Evolutionary conservation across 371 early-diverging fungal genomes (phyloP).

Genomic region (Lichtheimia hyalospora): DNA sequence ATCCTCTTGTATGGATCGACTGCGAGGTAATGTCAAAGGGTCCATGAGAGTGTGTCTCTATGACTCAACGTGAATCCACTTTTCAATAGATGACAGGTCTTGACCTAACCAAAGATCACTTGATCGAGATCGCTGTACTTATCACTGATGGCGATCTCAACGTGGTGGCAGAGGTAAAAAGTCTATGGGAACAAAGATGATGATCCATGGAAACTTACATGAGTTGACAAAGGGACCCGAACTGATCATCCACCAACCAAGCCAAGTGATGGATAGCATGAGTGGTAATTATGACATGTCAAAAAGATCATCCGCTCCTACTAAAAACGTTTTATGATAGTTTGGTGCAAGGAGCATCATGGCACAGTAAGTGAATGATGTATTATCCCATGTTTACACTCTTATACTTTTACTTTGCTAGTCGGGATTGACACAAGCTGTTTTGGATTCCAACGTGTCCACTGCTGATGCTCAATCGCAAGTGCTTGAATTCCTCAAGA

Average conservation of each 20-base stretch:
- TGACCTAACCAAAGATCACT: conserved; percentile 58
- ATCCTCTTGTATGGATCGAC: conserved; percentile 89
- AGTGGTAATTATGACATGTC: conserved; percentile 35
- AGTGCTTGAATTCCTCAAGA: conserved; percentile 72
- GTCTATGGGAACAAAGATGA: background rate
- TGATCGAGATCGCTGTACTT: conserved; percentile 89
- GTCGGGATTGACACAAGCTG: conserved; percentile 84
- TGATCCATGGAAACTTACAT: background rate
- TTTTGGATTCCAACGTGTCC: conserved; percentile 69
- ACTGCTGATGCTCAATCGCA: conserved; percentile 71
- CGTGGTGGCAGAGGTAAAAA: conserved; percentile 75
- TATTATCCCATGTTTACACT: background rate
- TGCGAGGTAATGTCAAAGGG: conserved; percentile 59
- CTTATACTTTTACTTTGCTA: conserved; percentile 16
- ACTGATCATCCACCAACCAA: conserved; percentile 79
- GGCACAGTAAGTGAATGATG: conserved; percentile 49
- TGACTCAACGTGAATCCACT: too few relatives aligned
- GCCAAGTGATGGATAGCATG: conserved; percentile 85
- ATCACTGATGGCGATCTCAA: conserved; percentile 87
- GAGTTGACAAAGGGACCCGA: conserved; percentile 60
- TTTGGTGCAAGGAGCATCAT: conserved; percentile 91
- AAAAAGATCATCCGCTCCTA: background rate
- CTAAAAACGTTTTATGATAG: conserved; percentile 24
- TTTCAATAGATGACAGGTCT: conserved; percentile 68
- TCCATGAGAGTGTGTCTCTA: background rate